Conservation (phyloP, 208 protist species). For the Trypanosomatidae sp. region DNA sequence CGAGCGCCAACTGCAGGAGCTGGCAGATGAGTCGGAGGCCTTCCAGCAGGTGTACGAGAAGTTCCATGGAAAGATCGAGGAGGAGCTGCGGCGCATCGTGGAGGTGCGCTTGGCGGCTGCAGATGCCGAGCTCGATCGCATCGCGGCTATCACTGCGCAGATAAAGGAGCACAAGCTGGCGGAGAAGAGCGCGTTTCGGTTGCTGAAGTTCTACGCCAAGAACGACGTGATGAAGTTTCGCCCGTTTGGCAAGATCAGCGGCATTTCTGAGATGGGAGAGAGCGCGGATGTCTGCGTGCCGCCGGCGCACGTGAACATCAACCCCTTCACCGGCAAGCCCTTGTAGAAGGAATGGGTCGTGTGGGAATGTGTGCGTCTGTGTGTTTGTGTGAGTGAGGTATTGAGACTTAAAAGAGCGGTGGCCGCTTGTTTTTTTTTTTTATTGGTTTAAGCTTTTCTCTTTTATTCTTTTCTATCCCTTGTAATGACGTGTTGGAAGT, state of each 20-base stretch:
- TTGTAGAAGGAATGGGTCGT: slow-evolving; percentile 4
- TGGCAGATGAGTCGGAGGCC: slow-evolving; percentile 50
- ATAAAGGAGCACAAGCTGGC: slow-evolving; percentile 65
- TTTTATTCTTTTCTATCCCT: no score
- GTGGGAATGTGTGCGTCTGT: not conserved
- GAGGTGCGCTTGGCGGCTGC: slow-evolving; percentile 43
- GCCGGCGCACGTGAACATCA: slow-evolving; percentile 77
- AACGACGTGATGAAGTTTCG: slow-evolving; percentile 80
- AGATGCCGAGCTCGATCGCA: slow-evolving; percentile 47
- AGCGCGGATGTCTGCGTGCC: slow-evolving; percentile 75
- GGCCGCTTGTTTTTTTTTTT: no score
- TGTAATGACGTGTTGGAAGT: no score
- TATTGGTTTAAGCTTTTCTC: no score
- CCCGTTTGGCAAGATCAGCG: slow-evolving; percentile 85
- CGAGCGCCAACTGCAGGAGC: slow-evolving; percentile 47
- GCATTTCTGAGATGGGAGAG: slow-evolving; percentile 86
- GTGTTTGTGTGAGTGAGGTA: no score
- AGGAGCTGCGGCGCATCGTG: slow-evolving; percentile 71
- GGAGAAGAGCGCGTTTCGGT: slow-evolving; percentile 72
- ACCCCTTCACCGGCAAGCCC: slow-evolving; percentile 63
- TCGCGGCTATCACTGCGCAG: slow-evolving; percentile 44
- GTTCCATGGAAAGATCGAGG: slow-evolving; percentile 44
- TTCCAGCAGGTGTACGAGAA: slow-evolving; percentile 51
- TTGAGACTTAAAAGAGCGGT: no score
- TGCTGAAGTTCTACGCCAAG: slow-evolving; percentile 88